These are phyloP conservation scores for Kappamyces sp. DNA, from an alignment of 192 early-diverging fungal genomes.

Conservation along the genomic window DNA sequence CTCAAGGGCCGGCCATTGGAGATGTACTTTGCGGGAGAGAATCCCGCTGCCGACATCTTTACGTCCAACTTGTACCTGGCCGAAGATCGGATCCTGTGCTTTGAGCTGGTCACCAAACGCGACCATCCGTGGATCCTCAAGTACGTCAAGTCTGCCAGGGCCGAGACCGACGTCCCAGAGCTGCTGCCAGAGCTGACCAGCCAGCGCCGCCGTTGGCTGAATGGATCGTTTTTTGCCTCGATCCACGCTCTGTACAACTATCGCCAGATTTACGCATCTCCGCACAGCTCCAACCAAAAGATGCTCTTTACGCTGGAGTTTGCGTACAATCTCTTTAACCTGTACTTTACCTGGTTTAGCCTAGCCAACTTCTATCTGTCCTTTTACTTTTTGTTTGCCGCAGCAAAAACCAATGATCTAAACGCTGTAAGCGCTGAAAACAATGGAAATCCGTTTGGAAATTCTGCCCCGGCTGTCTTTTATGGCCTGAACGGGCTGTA, in stretches of 20 bases:
- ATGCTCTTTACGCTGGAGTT: constrained; percentile 63
- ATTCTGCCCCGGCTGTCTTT: constrained; percentile 4
- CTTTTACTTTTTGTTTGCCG: constrained; percentile 35
- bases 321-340: constrained; percentile 48
- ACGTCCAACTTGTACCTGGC: constrained; percentile 77
- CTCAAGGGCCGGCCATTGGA: constrained; percentile 65
- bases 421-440: not conserved
- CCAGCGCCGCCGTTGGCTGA: constrained; percentile 53
- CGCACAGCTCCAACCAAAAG: constrained; percentile 61
- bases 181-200: constrained; percentile 51
- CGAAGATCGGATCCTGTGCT: constrained; percentile 80
- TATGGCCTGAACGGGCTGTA: constrained; percentile 2
- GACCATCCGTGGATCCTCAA: constrained; percentile 63
- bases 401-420: not conserved
- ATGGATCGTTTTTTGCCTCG: constrained; percentile 56
- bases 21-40: constrained; percentile 67
- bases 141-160: constrained; percentile 64
- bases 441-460: constrained; percentile 5
- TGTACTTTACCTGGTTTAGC: constrained; percentile 53
- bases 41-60: constrained; percentile 55
- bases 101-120: constrained; percentile 75
- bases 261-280: constrained; percentile 57
- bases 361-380: constrained; percentile 51
- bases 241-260: constrained; percentile 64
- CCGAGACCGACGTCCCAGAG: constrained; percentile 79